Percentiles rank a stretch among this genome's conserved stretches.
Evolutionary conservation across 768 basidiomycete species (phyloP).

Genomic region (Tylopilus vinaceipallidus): DNA sequence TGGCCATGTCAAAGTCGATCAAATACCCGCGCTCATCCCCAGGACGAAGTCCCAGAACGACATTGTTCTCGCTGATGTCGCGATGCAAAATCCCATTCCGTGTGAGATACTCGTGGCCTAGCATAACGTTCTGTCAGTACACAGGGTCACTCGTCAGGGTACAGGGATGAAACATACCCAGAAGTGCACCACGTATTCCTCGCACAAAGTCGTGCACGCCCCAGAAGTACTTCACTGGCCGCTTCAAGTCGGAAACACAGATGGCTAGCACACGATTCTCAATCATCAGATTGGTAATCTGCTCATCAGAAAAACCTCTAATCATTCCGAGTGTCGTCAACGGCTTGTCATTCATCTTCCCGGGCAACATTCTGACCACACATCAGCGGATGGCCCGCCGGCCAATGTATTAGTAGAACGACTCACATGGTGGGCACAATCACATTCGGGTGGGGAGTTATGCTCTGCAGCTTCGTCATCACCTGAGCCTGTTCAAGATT

Average conservation of each 20-base stretch:
- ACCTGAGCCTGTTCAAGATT: background rate
- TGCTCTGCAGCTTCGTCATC: background rate
- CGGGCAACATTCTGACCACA: background rate
- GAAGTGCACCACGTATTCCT: slow-evolving; percentile 11
- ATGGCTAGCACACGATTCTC: slow-evolving; percentile 5
- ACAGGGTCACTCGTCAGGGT: background rate
- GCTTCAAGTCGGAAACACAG: slow-evolving; percentile 4
- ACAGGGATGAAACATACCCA: slow-evolving; percentile 2
- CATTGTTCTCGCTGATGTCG: slow-evolving; percentile 35
- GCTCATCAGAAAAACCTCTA: slow-evolving; percentile 1
- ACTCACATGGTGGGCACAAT: background rate
- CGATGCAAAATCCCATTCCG: slow-evolving; percentile 28
- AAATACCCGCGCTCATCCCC: slow-evolving; percentile 25
- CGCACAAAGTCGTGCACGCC: slow-evolving; percentile 19
- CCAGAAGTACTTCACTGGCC: slow-evolving; percentile 16
- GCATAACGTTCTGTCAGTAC: background rate
- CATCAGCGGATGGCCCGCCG: background rate
- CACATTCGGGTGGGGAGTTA: background rate
- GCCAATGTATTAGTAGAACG: background rate
- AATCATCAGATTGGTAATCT: background rate
- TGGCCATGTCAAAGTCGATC: slow-evolving; percentile 30
- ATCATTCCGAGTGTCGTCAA: slow-evolving; percentile 4
- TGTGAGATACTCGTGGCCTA: slow-evolving; percentile 19
- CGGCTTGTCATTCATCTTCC: background rate
- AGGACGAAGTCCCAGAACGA: slow-evolving; percentile 24